Base-by-base conservation (phyloP, 768 basidiomycete species). In the Tricholoma saponaceum region DNA sequence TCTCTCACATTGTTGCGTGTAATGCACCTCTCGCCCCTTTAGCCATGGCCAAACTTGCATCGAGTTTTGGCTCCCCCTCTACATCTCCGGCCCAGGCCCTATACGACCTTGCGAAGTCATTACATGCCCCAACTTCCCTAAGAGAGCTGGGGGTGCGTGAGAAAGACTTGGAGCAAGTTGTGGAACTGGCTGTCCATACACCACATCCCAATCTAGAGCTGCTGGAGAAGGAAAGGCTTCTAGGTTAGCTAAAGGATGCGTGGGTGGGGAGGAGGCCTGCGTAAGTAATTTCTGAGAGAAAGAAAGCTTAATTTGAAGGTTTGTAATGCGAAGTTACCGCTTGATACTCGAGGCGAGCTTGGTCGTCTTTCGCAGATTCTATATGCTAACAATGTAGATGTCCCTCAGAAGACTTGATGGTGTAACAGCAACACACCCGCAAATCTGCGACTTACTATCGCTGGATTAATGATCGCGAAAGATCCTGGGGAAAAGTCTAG, bases 131-230 rank as follows among this genome's bases (percentile, higher is more conserved):
- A 9, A 61, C 49, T 23, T 70, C 69, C 8, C 62, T 78, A 44
- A 70, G 70, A 60, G 66, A 74, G 57, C 63, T 76, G 3, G 76
- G 76, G 4, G 74, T 77, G 72, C 69, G 69, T 54, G 74, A 77
- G 51, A 71, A 71, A 51, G 74, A 76, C 52, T 58, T 76, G 18
- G 75, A 74, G 47, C 67, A 62, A 55, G 74, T 71, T 2, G 73
- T 71, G 0, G 76, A 76, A 39, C 65, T 75, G 12, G 75, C 75
- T 9, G 65, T 68, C 16, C 67, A 61, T 51, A 72, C 62, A n/a
- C 71, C 73, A 23, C 77, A 76, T 64, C 70, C 70, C 6, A 76
- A 77, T 54, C 76, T 76, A 0, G 72, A 70, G 2, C 72, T 70
- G 5, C 57, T 78, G 43, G 73, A 76, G 47, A 67, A 67, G 52